A percentile compares a stretch with the other conserved stretches of the same genome.
Evolutionary conservation across 2,329 filamentous ascomycete genomes (phyloP).

Genomic region (Uncinocarpus reesii): DNA sequence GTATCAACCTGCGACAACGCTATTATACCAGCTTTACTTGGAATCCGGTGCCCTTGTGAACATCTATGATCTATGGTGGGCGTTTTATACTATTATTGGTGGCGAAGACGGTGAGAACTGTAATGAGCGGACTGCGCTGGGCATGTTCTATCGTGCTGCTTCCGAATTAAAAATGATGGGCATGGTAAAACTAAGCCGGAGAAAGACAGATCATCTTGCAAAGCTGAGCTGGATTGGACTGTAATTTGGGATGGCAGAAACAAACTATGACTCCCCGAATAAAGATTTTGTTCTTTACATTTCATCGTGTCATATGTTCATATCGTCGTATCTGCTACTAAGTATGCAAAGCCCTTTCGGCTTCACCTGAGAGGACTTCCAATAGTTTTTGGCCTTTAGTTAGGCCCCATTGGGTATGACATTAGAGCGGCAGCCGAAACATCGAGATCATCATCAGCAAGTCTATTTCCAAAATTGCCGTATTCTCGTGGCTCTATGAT

Average conservation of each 20-base stretch:
- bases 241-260: conserved; percentile 13
- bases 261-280: no score
- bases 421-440: no score
- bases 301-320: neutral
- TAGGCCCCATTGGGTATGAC: no score
- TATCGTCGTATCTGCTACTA: neutral
- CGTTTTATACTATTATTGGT: conserved; percentile 47
- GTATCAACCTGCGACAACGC: conserved; percentile 48
- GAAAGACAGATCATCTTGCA: conserved; percentile 83
- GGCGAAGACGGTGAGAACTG: conserved; percentile 25
- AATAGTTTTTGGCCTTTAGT: neutral
- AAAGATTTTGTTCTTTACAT: no score
- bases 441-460: neutral
- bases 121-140: conserved; percentile 40
- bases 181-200: conserved; percentile 78
- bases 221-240: conserved; percentile 70
- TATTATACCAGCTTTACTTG: conserved; percentile 53
- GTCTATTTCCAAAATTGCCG: neutral
- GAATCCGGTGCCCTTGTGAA: conserved; percentile 54
- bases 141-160: conserved; percentile 73
- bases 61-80: conserved; percentile 51
- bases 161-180: conserved; percentile 79
- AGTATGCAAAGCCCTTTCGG: no score
- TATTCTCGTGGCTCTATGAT: conserved; percentile 56
- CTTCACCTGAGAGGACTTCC: no score